Percentiles rank a stretch among this genome's conserved stretches.
These are phyloP conservation scores for Coleophoma crateriformis DNA, from an alignment of 2,329 filamentous ascomycete genomes.

Conservation along the genomic window DNA sequence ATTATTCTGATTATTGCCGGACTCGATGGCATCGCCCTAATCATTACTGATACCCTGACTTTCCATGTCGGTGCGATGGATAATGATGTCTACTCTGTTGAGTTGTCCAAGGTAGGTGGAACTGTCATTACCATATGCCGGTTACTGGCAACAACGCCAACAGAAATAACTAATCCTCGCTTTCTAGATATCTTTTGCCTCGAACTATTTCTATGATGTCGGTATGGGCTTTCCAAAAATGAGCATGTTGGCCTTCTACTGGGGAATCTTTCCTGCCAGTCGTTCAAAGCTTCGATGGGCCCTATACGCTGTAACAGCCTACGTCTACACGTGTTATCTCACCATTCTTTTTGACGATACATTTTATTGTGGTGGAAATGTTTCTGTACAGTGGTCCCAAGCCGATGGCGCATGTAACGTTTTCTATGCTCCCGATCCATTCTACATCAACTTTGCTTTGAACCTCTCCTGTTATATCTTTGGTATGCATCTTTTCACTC, in stretches of 20 bases:
- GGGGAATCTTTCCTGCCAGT: neutral
- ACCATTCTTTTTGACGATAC: slow-evolving; percentile 1
- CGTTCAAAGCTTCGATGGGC: neutral
- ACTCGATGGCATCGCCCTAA: neutral
- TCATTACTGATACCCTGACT: neutral
- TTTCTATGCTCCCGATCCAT: neutral
- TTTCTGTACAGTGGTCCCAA: neutral
- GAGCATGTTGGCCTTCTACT: slow-evolving; percentile 1
- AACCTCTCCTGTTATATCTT: neutral
- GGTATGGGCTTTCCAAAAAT: slow-evolving; percentile 1
- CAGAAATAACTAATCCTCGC: neutral
- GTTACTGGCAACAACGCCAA: neutral
- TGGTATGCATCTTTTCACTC: neutral
- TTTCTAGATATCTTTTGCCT: neutral
- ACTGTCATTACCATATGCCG: neutral
- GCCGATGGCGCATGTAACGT: neutral
- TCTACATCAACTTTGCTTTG: neutral
- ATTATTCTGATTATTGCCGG: neutral
- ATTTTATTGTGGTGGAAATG: neutral
- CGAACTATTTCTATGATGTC: slow-evolving; percentile 1
- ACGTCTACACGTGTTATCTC: neutral
- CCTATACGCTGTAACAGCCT: neutral
- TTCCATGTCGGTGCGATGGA: slow-evolving; percentile 1
- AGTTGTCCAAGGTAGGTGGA: neutral
- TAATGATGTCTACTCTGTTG: neutral